Conservation (phyloP, 129 eudicot species). For the sunflower (Helianthus annuus) region HanXRQr2.0-SUNRISE NC_035434.2:3890209-3890708, state of each 20-base stretch:
- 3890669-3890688: conserved; percentile 37
- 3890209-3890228: too few species aligned
- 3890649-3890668: not conserved
- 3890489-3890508: conserved; percentile 1
- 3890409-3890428: conserved; percentile 21
- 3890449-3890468: conserved; percentile 23
- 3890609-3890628: not conserved
- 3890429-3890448: conserved; percentile 15
- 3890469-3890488: conserved; percentile 10
- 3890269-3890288: too few species aligned
- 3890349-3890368: too few species aligned
- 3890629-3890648: not conserved
- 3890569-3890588: conserved; percentile 79
- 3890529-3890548: conserved; percentile 12
- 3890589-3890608: conserved; percentile 70
- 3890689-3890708: conserved; percentile 86
- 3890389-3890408: conserved; percentile 23
- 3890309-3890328: too few species aligned
- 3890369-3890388: conserved; percentile 29
- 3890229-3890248: too few species aligned
- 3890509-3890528: not conserved
- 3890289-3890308: too few species aligned
- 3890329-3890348: too few species aligned
- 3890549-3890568: conserved; percentile 93
- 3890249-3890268: too few species aligned